Evolutionary conservation across 352 stramenopile genomes (phyloP).

Genomic region (Plasmopara muralis): DNA sequence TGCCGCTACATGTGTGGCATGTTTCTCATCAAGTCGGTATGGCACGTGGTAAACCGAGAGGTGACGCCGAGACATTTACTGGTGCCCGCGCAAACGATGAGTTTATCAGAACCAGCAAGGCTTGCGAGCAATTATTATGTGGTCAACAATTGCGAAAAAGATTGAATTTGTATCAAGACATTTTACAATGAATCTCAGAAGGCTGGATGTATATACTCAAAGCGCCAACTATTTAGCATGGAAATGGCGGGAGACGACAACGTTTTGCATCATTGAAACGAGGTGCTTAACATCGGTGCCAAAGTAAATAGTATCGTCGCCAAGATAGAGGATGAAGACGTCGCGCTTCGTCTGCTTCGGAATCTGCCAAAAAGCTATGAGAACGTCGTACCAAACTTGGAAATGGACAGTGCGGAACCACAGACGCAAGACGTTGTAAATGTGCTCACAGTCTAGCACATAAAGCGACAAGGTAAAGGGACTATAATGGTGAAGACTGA

Average conservation of each 20-base stretch:
- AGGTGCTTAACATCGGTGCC: neutral
- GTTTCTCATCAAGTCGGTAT: neutral
- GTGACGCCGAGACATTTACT: neutral
- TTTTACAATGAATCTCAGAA: neutral
- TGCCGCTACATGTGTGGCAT: neutral
- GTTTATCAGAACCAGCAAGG: neutral
- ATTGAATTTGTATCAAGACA: neutral
- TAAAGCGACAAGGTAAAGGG: neutral
- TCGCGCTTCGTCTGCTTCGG: neutral
- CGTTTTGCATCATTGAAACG: neutral
- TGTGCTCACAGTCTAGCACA: neutral
- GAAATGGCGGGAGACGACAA: neutral
- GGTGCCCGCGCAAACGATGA: neutral
- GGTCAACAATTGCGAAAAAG: neutral
- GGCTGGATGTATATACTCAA: neutral
- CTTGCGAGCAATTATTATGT: neutral
- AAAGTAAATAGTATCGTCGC: neutral
- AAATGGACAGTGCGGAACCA: neutral
- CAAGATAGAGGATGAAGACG: neutral
- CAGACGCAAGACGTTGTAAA: neutral
- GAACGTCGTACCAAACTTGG: neutral
- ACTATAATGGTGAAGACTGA: neutral
- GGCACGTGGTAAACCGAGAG: neutral
- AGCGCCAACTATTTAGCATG: neutral
- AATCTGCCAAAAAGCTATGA: neutral